phyloP scores from a whole-genome alignment of 805 yeast species.

The Torulaspora maleeae region DNA sequence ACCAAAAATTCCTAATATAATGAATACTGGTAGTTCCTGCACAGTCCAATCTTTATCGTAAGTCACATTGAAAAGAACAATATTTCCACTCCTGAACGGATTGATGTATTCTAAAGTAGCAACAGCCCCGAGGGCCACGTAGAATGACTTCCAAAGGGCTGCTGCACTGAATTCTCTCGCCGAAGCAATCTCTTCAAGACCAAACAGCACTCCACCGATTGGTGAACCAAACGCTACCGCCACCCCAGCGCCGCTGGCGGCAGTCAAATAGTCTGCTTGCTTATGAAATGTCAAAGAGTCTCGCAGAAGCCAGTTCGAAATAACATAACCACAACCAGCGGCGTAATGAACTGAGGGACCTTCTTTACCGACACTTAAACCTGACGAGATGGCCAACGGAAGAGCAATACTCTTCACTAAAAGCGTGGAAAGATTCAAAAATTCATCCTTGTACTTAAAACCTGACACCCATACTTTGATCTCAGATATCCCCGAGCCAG shows the following conservation, averaged over 20 bases:
- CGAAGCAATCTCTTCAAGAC: conserved; percentile 78
- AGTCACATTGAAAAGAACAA: conserved; percentile 86
- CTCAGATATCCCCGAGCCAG: conserved; percentile 97
- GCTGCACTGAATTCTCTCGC: conserved; percentile 66
- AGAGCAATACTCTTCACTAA: conserved; percentile 71
- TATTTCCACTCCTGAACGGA: conserved; percentile 92
- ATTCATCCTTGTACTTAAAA: conserved; percentile 64
- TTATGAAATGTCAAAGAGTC: conserved; percentile 34
- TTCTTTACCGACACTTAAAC: conserved; percentile 91
- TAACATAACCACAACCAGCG: conserved; percentile 86
- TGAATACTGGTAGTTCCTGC: conserved; percentile 76
- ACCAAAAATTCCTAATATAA: conserved; percentile 81
- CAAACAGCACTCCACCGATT: conserved; percentile 91
- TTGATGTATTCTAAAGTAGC: conserved; percentile 73
- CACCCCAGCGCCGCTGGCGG: conserved; percentile 96
- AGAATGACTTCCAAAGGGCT: conserved; percentile 87
- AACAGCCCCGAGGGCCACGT: conserved; percentile 85
- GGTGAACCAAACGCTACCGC: conserved; percentile 98
- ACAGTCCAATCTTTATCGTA: conserved; percentile 84
- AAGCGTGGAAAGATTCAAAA: conserved; percentile 68
- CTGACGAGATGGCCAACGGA: conserved; percentile 90
- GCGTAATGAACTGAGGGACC: conserved; percentile 99
- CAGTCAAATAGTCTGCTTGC: conserved; percentile 51
- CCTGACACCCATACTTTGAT: conserved; percentile 94
- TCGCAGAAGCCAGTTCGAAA: conserved; percentile 50